Evolutionary conservation across 345 rosid species (phyloP), one percentile per base, ranked within the genome.

Genomic region (Eucalyptus albens): DNA sequence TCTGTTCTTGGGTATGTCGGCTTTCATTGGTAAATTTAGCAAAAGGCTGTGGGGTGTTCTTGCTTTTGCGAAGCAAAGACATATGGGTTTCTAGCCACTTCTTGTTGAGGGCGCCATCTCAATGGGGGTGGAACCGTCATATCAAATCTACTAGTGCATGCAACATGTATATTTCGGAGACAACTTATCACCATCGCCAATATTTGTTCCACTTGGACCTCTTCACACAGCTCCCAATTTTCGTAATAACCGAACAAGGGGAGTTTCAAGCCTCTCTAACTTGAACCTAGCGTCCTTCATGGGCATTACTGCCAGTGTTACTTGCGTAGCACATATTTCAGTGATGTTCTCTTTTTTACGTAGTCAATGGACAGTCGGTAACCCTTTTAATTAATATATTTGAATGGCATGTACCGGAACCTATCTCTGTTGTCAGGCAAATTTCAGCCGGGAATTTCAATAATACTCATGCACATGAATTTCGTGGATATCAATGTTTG

Each of bases 201-300:
- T 6, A 29, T 6, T 27, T 29, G 33, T 6, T 2, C 16, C 31
- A 29, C 31, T 29, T 13, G 31, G 69, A 62, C 33, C 69, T 13
- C 0, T 4, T 29, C 0, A 2, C 15, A 7, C 13, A 2, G 69
- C 15, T 9, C 69, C 69, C n/a, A 13, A 29, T 62, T 3, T 62
- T 62, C 8, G 9, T 62, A 29, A 62, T 62, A 62, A 15, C 53
- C n/a, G 5, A 62, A 29, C 69, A 27, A 62, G 15, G 4, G 13
- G 33, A 62, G 69, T 62, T 60, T 62, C 69, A 27, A 27, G 31
- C 17, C 33, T 1, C 31, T 27, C 69, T 29, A 29, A 62, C 69
- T 62, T 27, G 33, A 62, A 29, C 69, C 16, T 27, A 6, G 7
- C 7, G 27, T 62, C 15, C 31, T 26, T 26, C 65, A 4, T 10